Evolutionary conservation across 139 green algal species (phyloP), one percentile per base, ranked within the genome.

Genomic region (Pycnococcus provasolii): DNA sequence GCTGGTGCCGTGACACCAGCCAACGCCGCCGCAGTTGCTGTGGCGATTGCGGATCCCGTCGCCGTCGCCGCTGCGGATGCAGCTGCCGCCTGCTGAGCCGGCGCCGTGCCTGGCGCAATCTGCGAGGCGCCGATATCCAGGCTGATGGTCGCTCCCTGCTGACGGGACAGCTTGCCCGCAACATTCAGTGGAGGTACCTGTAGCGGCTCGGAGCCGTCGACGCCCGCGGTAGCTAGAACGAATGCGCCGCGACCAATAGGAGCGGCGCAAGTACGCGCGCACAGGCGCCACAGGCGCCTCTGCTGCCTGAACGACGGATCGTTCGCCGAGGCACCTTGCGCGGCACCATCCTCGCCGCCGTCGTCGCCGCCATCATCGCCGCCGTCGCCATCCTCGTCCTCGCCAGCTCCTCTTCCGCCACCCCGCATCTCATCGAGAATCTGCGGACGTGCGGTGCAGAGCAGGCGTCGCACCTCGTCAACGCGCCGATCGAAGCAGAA

Each of bases 201-300:
- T 8, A 96, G 70, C 3, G 85, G 69, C 77, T 96, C 88, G 4
- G 90, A 93, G 7, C 85, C 84, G 51, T 88, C 73, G 7, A 79
- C 73, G 4, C 58, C 39, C 37, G 68, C 40, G 1, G 81, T 90
- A 15, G 83, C 84, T 4, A 96, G 74, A 0, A 79, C 85, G 41
- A 94, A 80, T 8, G 89, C 90, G 1, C 86, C 89, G 0, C 90
- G 70, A 1, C 90, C 90, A 1, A 92, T 42, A 3, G 90, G 76
- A 42, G 94, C 72, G 1, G 84, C 82, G 77, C 89, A 84, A 4
- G 87, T 95, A 55, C 88, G 83, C 41, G 82, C 48, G n/a, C 82
- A 84, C 15, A 87, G 71, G 40, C 77, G 69, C 63, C 84, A 80
- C 37, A 96, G 78, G 68, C 78, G 78, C 1, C 73, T 44, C 76